A percentile compares a stretch with the other conserved stretches of the same genome.
phyloP scores from a whole-genome alignment of 305 asterid genomes.

The Lippia alba region DNA sequence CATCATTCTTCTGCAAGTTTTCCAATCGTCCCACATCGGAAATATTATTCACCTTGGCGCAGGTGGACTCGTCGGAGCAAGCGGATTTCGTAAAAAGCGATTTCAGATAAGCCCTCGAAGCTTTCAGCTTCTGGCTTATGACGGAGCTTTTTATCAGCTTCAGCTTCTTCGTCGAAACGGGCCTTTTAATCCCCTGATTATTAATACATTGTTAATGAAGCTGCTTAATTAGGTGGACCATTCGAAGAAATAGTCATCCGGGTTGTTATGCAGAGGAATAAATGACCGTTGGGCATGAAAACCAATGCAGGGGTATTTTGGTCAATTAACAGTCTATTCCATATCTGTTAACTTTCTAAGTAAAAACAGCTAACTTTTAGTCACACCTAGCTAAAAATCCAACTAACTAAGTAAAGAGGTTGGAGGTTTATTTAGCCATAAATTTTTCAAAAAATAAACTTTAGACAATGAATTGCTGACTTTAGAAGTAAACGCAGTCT shows the following conservation, averaged over 20 bases:
- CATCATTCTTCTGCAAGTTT: constrained; percentile 24
- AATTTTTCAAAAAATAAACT: too few species aligned
- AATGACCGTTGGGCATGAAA: too few species aligned
- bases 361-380: too few species aligned
- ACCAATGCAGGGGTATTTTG: too few species aligned
- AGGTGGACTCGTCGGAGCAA: constrained; percentile 42
- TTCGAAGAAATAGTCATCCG: constrained; percentile 67
- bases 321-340: too few species aligned
- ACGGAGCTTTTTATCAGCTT: constrained; percentile 59
- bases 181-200: constrained; percentile 41
- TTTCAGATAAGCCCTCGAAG: constrained; percentile 59
- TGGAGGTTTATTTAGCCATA: too few species aligned
- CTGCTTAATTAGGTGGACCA: constrained; percentile 70
- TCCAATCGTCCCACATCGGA: constrained; percentile 24
- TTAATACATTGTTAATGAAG: constrained; percentile 30
- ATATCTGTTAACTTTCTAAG: too few species aligned
- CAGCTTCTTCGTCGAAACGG: constrained; percentile 61
- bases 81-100: constrained; percentile 63
- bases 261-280: too few species aligned
- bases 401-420: too few species aligned
- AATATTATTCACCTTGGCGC: constrained; percentile 6
- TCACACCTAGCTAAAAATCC: too few species aligned
- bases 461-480: too few species aligned
- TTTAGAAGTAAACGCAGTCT: too few species aligned
- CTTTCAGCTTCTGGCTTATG: constrained; percentile 61